A percentile compares a stretch with the other conserved stretches of the same genome.
These are phyloP conservation scores for Porogramme epimiltina DNA, from an alignment of 1,284 basidiomycete genomes.

Conservation along the genomic window DNA sequence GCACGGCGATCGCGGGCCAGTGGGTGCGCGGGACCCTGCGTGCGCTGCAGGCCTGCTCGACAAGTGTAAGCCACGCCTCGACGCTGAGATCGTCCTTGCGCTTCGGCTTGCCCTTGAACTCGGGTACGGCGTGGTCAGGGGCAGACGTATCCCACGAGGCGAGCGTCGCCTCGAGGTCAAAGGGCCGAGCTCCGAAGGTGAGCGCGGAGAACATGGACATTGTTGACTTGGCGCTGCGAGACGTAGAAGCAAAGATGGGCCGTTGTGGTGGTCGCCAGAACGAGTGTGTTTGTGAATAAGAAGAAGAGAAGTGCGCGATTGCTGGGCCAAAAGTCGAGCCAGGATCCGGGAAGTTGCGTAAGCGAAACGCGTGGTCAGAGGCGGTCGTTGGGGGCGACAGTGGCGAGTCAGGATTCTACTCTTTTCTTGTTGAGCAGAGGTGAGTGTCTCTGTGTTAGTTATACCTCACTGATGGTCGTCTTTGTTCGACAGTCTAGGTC, in stretches of 20 bases:
- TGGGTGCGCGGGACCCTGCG: slow-evolving; percentile 66
- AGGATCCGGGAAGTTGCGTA: no score
- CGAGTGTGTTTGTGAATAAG: no score
- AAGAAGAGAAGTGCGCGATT: no score
- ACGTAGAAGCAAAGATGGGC: no score
- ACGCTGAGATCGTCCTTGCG: slow-evolving; percentile 60
- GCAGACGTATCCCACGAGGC: slow-evolving; percentile 11
- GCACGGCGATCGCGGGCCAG: slow-evolving; percentile 75
- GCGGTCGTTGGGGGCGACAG: no score
- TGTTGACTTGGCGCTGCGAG: background rate
- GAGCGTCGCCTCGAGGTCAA: slow-evolving; percentile 11
- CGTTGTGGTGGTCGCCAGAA: background rate
- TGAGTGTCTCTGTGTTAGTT: no score
- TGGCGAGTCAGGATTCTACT: no score
- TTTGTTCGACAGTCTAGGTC: background rate
- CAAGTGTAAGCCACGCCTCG: slow-evolving; percentile 63
- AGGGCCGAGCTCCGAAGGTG: slow-evolving; percentile 8
- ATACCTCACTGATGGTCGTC: background rate
- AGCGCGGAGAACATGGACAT: slow-evolving; percentile 14
- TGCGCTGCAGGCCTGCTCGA: slow-evolving; percentile 61
- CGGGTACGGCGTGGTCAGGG: slow-evolving; percentile 34
- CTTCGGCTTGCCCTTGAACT: slow-evolving; percentile 56
- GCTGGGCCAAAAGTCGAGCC: no score
- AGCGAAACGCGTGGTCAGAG: no score
- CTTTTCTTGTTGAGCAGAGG: no score